Conservation (phyloP, 192 early-diverging fungal species). For the Entomortierella parvispora region DNA sequence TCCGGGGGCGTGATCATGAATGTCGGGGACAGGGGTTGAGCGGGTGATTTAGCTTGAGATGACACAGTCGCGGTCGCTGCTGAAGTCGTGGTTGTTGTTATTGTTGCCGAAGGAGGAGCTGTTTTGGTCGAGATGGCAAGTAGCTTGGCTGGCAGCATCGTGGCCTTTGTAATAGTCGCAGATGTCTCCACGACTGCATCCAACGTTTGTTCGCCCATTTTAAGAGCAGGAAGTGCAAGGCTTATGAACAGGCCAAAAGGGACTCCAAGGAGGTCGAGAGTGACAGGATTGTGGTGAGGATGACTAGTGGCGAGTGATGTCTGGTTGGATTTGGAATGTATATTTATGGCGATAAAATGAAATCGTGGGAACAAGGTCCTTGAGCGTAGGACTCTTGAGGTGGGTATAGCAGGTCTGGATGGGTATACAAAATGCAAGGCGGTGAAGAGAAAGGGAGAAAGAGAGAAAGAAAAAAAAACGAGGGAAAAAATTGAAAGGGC, state of each 20-base stretch:
- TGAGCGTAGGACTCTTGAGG: too few relatives aligned
- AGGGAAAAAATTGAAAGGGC: background rate
- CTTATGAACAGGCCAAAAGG: too few relatives aligned
- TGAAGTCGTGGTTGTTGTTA: slow-evolving; percentile 8
- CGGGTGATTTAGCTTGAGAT: too few relatives aligned
- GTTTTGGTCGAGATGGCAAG: slow-evolving; percentile 6
- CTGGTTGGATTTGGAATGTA: too few relatives aligned
- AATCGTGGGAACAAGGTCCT: too few relatives aligned
- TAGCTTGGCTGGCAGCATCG: slow-evolving; percentile 1
- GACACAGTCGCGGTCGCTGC: background rate
- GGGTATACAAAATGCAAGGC: background rate
- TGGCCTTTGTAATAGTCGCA: background rate
- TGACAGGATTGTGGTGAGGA: too few relatives aligned
- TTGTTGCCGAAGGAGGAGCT: too few relatives aligned
- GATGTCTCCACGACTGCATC: background rate
- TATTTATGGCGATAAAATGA: too few relatives aligned
- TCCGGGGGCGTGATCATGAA: background rate
- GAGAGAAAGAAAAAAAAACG: background rate
- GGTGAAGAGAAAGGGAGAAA: background rate
- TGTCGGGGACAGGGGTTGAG: background rate
- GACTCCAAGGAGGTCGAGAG: too few relatives aligned
- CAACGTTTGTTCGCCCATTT: background rate
- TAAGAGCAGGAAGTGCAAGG: background rate
- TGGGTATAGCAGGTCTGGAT: too few relatives aligned
- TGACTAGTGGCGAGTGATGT: too few relatives aligned